These are phyloP conservation scores for Discostella pseudostelligera DNA, from an alignment of 108 stramenopile species.

Conservation along the genomic window DNA sequence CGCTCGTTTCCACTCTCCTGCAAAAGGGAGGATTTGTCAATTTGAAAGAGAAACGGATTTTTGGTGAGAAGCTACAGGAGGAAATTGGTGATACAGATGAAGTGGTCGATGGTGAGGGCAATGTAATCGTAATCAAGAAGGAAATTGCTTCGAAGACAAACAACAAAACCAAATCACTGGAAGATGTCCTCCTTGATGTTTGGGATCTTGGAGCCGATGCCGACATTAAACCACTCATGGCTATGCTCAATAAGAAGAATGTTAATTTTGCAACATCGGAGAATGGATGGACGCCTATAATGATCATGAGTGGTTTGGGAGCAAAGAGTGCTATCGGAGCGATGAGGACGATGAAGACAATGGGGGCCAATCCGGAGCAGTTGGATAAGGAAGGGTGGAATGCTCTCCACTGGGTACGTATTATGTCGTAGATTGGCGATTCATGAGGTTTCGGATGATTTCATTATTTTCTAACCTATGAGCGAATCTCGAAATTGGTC, in stretches of 20 bases:
- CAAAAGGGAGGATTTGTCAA: constrained; percentile 49
- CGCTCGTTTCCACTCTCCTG: constrained; percentile 58
- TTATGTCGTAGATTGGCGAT: constrained; percentile 4
- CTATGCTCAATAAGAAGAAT: constrained; percentile 62
- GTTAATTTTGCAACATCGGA: constrained; percentile 75
- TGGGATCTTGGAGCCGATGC: constrained; percentile 86
- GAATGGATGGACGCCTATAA: constrained; percentile 83
- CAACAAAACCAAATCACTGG: constrained; percentile 49
- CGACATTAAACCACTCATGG: constrained; percentile 65
- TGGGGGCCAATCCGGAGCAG: constrained; percentile 75
- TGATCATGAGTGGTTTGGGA: constrained; percentile 78
- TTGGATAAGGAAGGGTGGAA: constrained; percentile 86
- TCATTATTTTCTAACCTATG: constrained; percentile 5
- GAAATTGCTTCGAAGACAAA: constrained; percentile 25
- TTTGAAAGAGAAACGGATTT: constrained; percentile 59
- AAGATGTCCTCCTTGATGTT: constrained; percentile 80
- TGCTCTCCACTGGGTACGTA: constrained; percentile 73
- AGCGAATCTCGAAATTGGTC: background rate
- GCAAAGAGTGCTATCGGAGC: constrained; percentile 52
- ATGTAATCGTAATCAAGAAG: constrained; percentile 50
- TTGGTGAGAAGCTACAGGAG: constrained; percentile 65
- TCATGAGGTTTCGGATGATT: constrained; percentile 1
- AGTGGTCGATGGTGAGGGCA: constrained; percentile 67
- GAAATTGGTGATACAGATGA: constrained; percentile 69
- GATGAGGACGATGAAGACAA: constrained; percentile 55